Evolutionary conservation across 1,139 yeast genomes (phyloP).

Genomic region (Yamadazyma mexicana): DNA sequence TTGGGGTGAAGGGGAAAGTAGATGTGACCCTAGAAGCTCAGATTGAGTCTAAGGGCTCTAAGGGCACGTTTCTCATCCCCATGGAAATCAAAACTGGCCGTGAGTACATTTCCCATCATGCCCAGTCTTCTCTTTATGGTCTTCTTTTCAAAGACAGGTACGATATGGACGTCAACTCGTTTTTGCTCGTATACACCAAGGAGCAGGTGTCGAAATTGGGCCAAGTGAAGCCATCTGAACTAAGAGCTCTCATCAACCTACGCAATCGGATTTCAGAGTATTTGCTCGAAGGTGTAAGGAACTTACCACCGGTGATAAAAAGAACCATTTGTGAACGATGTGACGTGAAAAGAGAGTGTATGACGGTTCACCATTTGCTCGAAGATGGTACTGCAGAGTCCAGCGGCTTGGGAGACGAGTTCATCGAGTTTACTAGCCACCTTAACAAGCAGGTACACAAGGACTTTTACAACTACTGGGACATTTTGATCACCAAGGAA

Average conservation of each 20-base stretch:
- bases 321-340: conserved; percentile 70
- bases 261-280: conserved; percentile 70
- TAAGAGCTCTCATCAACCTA: conserved; percentile 62
- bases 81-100: conserved; percentile 89
- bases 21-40: conserved; percentile 82
- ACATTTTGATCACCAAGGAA: conserved; percentile 68
- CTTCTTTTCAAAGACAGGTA: conserved; percentile 79
- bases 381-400: conserved; percentile 56
- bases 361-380: conserved; percentile 60
- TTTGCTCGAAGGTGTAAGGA: conserved; percentile 49
- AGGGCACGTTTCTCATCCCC: conserved; percentile 60
- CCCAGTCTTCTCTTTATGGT: conserved; percentile 87
- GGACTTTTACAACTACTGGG: conserved; percentile 72
- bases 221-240: conserved; percentile 55
- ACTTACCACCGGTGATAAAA: conserved; percentile 60
- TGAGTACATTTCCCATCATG: conserved; percentile 69
- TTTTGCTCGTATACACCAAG: conserved; percentile 74
- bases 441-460: conserved; percentile 38
- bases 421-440: conserved; percentile 51
- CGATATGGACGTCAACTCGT: conserved; percentile 61
- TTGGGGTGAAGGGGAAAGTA: conserved; percentile 87
- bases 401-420: conserved; percentile 50
- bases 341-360: conserved; percentile 60
- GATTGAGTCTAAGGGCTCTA: conserved; percentile 23
- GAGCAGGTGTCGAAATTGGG: conserved; percentile 54